Evolutionary conservation across 192 early-diverging fungal species (phyloP).

Genomic region (Entomortierella chlamydospora): DNA sequence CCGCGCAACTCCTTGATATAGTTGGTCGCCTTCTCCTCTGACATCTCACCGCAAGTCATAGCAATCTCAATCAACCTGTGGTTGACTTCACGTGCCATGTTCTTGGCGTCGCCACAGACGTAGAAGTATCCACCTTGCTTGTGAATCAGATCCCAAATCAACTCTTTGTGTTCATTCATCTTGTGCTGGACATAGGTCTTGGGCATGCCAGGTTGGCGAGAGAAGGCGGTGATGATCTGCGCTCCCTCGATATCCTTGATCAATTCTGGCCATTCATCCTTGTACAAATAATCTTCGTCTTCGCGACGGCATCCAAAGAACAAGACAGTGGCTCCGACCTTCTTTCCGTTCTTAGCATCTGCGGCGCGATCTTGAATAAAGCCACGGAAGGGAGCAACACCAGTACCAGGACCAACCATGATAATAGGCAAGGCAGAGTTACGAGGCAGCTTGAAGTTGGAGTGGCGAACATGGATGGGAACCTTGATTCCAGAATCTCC

Average conservation of each 20-base stretch:
- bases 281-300: slow-evolving; percentile 92
- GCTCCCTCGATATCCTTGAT: slow-evolving; percentile 73
- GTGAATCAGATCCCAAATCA: slow-evolving; percentile 86
- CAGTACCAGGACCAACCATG: slow-evolving; percentile 99
- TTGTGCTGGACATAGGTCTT: slow-evolving; percentile 99
- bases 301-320: slow-evolving; percentile 95
- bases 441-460: slow-evolving; percentile 91
- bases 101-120: slow-evolving; percentile 96
- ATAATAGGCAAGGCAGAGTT: slow-evolving; percentile 84
- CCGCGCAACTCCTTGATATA: slow-evolving; percentile 90
- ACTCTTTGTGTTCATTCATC: slow-evolving; percentile 75
- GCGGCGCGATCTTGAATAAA: slow-evolving; percentile 92
- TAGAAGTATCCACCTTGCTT: slow-evolving; percentile 84
- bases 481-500: slow-evolving; percentile 63
- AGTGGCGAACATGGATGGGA: slow-evolving; percentile 91
- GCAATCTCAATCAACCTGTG: slow-evolving; percentile 76
- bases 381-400: slow-evolving; percentile 97
- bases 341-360: slow-evolving; percentile 66
- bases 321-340: slow-evolving; percentile 86
- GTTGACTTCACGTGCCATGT: slow-evolving; percentile 95
- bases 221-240: slow-evolving; percentile 91
- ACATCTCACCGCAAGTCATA: slow-evolving; percentile 68
- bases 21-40: slow-evolving; percentile 72
- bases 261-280: slow-evolving; percentile 77
- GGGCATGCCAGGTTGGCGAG: slow-evolving; percentile 74